Percentiles rank a stretch among this genome's conserved stretches.
These are phyloP conservation scores for Phalaenopsis hybrid DNA, from an alignment of 116 monocot species.

Conservation along the genomic window DNA sequence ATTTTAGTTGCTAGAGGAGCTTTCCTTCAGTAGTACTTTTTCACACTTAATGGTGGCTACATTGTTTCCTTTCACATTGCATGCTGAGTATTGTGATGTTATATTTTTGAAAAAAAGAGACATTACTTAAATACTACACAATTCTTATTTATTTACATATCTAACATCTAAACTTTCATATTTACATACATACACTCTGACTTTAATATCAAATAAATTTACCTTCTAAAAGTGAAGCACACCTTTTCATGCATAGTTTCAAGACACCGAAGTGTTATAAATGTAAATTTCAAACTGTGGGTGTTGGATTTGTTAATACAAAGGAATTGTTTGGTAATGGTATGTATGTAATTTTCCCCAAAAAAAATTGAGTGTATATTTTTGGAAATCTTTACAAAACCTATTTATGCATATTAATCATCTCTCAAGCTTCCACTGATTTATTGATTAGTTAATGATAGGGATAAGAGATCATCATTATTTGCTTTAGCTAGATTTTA, in stretches of 20 bases:
- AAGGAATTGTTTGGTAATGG: no score
- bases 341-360: no score
- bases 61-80: neutral
- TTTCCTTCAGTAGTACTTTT: neutral
- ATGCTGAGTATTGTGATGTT: neutral
- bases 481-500: neutral
- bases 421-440: neutral
- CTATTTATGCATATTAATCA: neutral
- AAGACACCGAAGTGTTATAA: no score
- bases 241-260: no score
- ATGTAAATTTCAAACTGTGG: no score
- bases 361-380: neutral
- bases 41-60: neutral
- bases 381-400: neutral
- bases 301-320: no score
- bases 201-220: no score
- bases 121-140: no score
- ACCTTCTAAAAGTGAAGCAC: no score
- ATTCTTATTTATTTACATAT: no score
- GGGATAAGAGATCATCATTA: neutral
- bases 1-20: neutral
- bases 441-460: neutral
- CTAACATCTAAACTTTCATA: no score
- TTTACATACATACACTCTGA: no score
- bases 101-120: neutral